Evolutionary conservation across 495 filamentous ascomycete genomes (phyloP).

Genomic region (Penicillium canescens): DNA sequence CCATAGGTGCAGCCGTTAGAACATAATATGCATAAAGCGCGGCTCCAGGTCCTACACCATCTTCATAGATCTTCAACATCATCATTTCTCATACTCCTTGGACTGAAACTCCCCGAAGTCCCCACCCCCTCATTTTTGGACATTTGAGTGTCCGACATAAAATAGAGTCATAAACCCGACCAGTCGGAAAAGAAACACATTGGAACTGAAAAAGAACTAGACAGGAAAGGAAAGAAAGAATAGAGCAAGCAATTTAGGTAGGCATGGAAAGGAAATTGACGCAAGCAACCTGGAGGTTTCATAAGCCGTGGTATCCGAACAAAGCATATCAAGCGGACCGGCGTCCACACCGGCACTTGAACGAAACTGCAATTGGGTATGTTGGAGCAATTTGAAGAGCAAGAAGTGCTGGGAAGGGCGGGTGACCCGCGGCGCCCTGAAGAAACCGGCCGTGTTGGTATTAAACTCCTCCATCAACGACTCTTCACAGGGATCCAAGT

Average conservation of each 20-base stretch:
- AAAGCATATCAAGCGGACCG: slow-evolving; percentile 17
- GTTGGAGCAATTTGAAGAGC: slow-evolving; percentile 26
- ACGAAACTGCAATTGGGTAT: slow-evolving; percentile 30
- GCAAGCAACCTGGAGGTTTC: slow-evolving; percentile 16
- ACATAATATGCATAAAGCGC: slow-evolving; percentile 7
- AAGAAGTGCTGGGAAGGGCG: slow-evolving; percentile 8
- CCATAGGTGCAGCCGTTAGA: slow-evolving; percentile 6
- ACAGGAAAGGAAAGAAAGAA: slow-evolving; percentile 9
- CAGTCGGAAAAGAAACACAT: slow-evolving; percentile 9
- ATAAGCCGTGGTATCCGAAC: slow-evolving; percentile 28
- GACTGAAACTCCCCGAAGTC: not conserved
- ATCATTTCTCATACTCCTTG: slow-evolving; percentile 7
- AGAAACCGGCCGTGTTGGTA: slow-evolving; percentile 12
- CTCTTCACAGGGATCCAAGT: slow-evolving; percentile 10
- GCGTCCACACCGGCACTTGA: slow-evolving; percentile 25
- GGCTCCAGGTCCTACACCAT: not conserved
- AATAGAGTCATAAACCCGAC: slow-evolving; percentile 15
- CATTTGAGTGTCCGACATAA: slow-evolving; percentile 18
- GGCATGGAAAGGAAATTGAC: slow-evolving; percentile 7
- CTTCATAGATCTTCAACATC: slow-evolving; percentile 10
- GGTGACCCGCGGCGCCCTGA: slow-evolving; percentile 15
- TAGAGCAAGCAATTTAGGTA: slow-evolving; percentile 28
- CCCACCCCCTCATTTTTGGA: slow-evolving; percentile 6
- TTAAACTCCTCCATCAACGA: slow-evolving; percentile 7
- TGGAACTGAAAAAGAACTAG: slow-evolving; percentile 3